These are phyloP conservation scores for Vitis cinerea DNA, from an alignment of 164 flowering plant species.

Conservation along the genomic window DNA sequence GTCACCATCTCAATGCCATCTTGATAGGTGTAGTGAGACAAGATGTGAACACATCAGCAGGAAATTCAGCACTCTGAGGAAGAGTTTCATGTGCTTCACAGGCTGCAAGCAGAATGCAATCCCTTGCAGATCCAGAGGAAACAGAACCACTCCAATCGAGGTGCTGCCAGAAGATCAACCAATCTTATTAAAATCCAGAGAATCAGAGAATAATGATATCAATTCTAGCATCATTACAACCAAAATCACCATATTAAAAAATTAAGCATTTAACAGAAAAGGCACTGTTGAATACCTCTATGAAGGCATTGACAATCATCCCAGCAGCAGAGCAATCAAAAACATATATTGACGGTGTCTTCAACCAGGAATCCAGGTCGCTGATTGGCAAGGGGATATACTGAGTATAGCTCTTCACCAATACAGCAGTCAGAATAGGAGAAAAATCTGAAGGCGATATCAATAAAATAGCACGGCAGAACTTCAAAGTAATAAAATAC, in stretches of 20 bases:
- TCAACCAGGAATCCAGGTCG: constrained; percentile 96
- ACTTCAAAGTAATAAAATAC: constrained; percentile 27
- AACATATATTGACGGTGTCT: constrained; percentile 97
- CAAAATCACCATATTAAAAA: not conserved
- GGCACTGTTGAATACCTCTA: constrained; percentile 48
- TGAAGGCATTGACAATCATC: constrained; percentile 80
- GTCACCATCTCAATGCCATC: constrained; percentile 94
- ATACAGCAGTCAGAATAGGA: constrained; percentile 1
- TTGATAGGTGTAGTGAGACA: constrained; percentile 99
- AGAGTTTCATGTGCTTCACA: constrained; percentile 98
- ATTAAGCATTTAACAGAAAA: not conserved
- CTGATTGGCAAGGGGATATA: constrained; percentile 88
- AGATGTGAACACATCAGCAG: constrained; percentile 96
- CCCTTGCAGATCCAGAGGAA: constrained; percentile 58
- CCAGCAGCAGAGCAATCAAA: constrained; percentile 99
- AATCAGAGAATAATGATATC: not conserved
- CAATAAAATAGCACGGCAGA: not conserved
- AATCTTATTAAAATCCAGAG: constrained; percentile 2
- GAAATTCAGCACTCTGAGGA: constrained; percentile 96
- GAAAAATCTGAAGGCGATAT: not conserved
- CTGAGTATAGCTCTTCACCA: constrained; percentile 83
- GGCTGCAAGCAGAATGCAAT: constrained; percentile 93
- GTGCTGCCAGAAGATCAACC: constrained; percentile 41
- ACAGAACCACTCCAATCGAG: constrained; percentile 56
- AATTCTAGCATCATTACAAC: not conserved